Evolutionary conservation across 164 flowering plant species (phyloP), one percentile per base, ranked within the genome.

Genomic region (Warburgia ugandensis): DNA sequence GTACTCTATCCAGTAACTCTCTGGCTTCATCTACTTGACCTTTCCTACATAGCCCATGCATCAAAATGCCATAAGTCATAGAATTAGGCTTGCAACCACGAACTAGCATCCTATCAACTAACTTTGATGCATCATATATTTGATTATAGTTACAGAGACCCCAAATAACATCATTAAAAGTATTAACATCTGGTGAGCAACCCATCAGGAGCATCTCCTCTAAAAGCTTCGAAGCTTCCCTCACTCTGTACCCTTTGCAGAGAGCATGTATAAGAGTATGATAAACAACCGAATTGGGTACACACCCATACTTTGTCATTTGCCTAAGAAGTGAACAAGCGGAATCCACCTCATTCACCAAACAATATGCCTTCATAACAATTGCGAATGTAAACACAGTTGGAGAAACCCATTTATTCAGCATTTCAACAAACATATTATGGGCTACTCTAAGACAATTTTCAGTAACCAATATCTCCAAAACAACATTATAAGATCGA

Each of bases 121-220:
- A 55, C 57, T 79, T 86, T 9, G 74, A 77, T 8, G 94, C 94
- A 60, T 88, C 94, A 16, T 69, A 71, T 38, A 78, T 63, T 45
- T 81, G 77, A 21, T 56, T 66, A 17, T 53, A 56, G 65, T 54
- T 77, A 64, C 91, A 88, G 1, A 86, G 80, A 5, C 86, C 81
- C 49, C 63, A 55, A 48, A 88, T 63, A 44, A 84, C 69, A 60
- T 79, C 84, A 67, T 84, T 80, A 60, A 88, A 86, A 27, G 99
- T 86, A 38, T 77, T 63, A 17, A 76, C 77, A 69, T 88, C 95
- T 13, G 97, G 87, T 3, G 35, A 49, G 48, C 95, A 86, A 19
- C 89, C 81, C 97, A 88, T 88, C 43, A 80, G 58, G 61, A 92
- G 59, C 97, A 88, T 86, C 64, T 92, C 94, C 52, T 92, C 94